Evolutionary conservation across 2,329 filamentous ascomycete species (phyloP), one percentile per base, ranked within the genome.

Genomic region (Talaromyces sp.): DNA sequence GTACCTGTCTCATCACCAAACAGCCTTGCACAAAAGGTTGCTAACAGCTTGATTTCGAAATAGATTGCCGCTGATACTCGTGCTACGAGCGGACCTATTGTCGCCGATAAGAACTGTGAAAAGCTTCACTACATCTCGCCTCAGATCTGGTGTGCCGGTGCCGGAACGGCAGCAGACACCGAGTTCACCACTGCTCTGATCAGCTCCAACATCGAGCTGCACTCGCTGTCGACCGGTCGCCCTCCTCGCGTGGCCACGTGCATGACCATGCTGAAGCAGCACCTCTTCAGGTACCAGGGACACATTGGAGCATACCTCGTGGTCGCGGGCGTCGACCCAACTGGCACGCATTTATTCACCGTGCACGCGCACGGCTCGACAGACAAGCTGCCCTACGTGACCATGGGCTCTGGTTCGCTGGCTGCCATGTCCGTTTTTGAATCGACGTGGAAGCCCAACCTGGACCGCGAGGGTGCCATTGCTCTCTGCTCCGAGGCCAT

Each of bases 31-130:
- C n/a, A 14, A 50, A 35, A 13, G 8, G 4, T n/a, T 6, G 14
- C 35, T 38, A 38, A 38, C 17, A n/a, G 58, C 61, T 61, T 58
- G 57, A 10, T 65, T 62, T 35, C 43, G 17, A 14, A 32, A 58
- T 69, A 93, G 89, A 98, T 99, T 78, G 95, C 95, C 65, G 95
- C 95, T 81, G 95, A 99, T 80, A 99, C 95, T 67, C 87, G 95
- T 85, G 95, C 95, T 65, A 99, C 95, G 53, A 96, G 90, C 66
- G 95, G 95, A 38, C 93, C 95, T 68, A 99, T 99, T 79, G 95
- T 99, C 69, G 96, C 96, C 78, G 95, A 99, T 86, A 99, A 99
- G 91, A 99, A 99, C 85, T 98, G 95, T 83, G 93, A 99, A 82
- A 99, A 99, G 83, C 88, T 99, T 66, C 95, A 99, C 82, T 99